Evolutionary conservation across 2,329 filamentous ascomycete species (phyloP).

Genomic region (Penicillium sp.): DNA sequence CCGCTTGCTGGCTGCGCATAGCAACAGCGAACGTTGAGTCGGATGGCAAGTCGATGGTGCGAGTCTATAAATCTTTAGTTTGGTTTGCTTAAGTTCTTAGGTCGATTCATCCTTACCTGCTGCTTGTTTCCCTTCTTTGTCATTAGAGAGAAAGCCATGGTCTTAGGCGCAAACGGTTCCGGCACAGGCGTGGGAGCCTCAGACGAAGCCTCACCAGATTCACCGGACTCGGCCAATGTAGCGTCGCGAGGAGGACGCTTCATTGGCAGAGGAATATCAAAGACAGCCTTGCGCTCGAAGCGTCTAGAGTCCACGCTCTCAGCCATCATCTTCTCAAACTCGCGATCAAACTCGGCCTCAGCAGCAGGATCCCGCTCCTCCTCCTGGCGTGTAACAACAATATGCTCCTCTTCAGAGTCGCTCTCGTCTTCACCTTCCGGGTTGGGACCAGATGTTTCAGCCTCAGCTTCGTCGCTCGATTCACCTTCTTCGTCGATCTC

Average conservation of each 20-base stretch:
- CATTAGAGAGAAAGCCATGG: slow-evolving; percentile 95
- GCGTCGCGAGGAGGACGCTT: slow-evolving; percentile 65
- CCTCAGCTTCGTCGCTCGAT: slow-evolving; percentile 50
- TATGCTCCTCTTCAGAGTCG: slow-evolving; percentile 77
- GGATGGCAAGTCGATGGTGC: slow-evolving; percentile 78
- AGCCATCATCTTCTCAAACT: slow-evolving; percentile 97
- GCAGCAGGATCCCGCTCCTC: slow-evolving; percentile 89
- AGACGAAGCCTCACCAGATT: slow-evolving; percentile 39
- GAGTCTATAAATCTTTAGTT: slow-evolving; percentile 59
- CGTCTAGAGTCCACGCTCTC: slow-evolving; percentile 95
- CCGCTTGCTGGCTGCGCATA: slow-evolving; percentile 93
- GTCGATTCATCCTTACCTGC: slow-evolving; percentile 58
- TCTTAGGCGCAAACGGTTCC: slow-evolving; percentile 47
- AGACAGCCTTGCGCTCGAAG: slow-evolving; percentile 89
- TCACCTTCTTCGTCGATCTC: slow-evolving; percentile 58
- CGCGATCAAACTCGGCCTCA: slow-evolving; percentile 95
- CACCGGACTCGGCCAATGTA: slow-evolving; percentile 30
- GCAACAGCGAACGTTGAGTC: slow-evolving; percentile 94
- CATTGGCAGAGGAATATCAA: slow-evolving; percentile 97
- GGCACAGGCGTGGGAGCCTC: slow-evolving; percentile 26
- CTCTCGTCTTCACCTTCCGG: slow-evolving; percentile 44
- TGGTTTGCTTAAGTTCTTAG: not conserved
- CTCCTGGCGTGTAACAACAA: slow-evolving; percentile 86
- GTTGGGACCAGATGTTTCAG: slow-evolving; percentile 45
- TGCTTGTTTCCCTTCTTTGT: slow-evolving; percentile 96